Evolutionary conservation across 148 eudicot species (phyloP), one percentile per base, ranked within the genome.

Genomic region (Heliamphora exappendiculata): DNA sequence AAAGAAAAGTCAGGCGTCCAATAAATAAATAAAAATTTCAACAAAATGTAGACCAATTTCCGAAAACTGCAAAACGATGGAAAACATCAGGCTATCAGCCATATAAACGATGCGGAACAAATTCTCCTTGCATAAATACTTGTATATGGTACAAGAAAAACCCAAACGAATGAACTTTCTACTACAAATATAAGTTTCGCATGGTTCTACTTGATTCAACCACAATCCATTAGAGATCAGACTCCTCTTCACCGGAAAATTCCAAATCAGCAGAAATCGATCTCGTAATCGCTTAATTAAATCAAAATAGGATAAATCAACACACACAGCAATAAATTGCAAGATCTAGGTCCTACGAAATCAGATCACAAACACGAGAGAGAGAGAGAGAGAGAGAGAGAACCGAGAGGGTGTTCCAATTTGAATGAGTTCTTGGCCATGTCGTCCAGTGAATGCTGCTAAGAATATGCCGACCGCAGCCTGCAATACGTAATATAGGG

Each of bases 351-450:
- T 70, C 22, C 58, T 22, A 14, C 7, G 16, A 47, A 47, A 75
- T 53, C 33, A 34, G 45, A 49, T 54, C 60, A 4, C 2, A 49
- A 71, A 42, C 16, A 53, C 16, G 26, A 66, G 29, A 60, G 36
- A 70, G 70, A 73, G 34, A 76, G 47, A 39, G 71, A 41, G 31
- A 62, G 70, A 37, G 42, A 41, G 74, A 63, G 45, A 44, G 42
- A 78, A 89, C 97, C 97, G 19, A 92, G 94, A 49, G 97, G 97
- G 73, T 92, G 97, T 78, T 90, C 94, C 45, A 84, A 76, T 85
- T 87, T 92, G 91, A 92, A 92, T 44, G 91, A 87, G 80, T 89
- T 84, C 77, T 88, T 92, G 42, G 94, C 89, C 97, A 92, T 90
- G 78, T 70, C 76, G 81, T 68, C 64, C 72, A 59, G 11, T 62